Evolutionary conservation across 2,329 filamentous ascomycete species (phyloP), one percentile per base, ranked within the genome.

Genomic region (Aspergillus quadrilineatus): DNA sequence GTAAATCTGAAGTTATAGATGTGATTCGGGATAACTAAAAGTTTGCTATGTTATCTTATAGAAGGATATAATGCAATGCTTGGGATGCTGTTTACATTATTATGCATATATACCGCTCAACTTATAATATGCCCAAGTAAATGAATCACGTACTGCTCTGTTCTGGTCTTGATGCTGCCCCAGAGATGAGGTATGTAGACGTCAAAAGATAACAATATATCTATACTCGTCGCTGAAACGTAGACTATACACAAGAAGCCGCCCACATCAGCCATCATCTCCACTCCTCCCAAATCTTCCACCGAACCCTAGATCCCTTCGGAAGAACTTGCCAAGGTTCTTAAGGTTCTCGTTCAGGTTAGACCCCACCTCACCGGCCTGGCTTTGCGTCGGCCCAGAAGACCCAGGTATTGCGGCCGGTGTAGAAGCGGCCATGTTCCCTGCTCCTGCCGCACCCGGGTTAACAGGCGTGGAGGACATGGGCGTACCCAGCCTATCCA

Each of bases 321-420:
- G 86, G 79, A 97, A 97, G 77, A 97, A 97, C 75, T 96, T 97
- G 26, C 93, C 93, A 75, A 99, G 90, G 72, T 91, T 96, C 77
- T 91, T 92, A 74, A 97, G 72, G 74, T 97, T 97, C 75, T 96
- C 92, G 70, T 97, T 96, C 62, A 97, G 84, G 51, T 89, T 90
- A 6, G 84, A 67, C 41, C 52, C 69, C 62, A 53, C 66, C 59
- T 47, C 60, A 58, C 30, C 64, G 55, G 62, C 45, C 60, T 65
- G 57, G 22, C 22, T 22, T 65, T 62, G 65, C 54, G 3, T 49
- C 49, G 44, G 73, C 65, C 28, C 60, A 45, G 43, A 57, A 69
- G 41, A 67, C 63, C 29, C 54, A 12, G 66, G 63, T 7, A 67
- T 56, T 14, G 63, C 60, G 5, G 66, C 64, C 22, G 64, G 41